These are phyloP conservation scores for Cystobasidiaceae sp. DNA, from an alignment of 1,284 basidiomycete genomes.

Conservation along the genomic window DNA sequence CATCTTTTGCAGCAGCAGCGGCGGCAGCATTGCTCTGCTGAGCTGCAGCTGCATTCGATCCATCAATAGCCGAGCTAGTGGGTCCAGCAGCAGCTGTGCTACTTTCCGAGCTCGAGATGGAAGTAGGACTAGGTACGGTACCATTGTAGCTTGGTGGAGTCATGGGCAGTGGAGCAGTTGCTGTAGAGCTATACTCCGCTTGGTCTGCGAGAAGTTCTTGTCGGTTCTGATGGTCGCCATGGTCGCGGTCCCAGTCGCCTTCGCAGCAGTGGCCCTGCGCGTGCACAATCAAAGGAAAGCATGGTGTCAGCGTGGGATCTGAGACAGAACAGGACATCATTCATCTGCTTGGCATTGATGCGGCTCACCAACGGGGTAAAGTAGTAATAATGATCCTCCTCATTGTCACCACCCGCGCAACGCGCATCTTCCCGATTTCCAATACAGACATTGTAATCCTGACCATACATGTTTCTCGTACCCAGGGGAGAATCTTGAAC, in stretches of 20 bases:
- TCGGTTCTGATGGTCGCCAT: neutral
- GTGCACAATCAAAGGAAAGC: neutral
- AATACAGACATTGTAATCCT: slow-evolving; percentile 23
- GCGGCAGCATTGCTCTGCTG: too few relatives aligned
- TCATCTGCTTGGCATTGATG: too few relatives aligned
- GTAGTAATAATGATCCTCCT: slow-evolving; percentile 27
- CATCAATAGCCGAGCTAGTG: too few relatives aligned
- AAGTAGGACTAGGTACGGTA: too few relatives aligned
- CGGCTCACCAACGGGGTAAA: slow-evolving; percentile 7
- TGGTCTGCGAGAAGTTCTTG: neutral
- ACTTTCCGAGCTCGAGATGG: too few relatives aligned
- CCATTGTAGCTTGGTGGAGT: too few relatives aligned
- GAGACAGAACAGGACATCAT: too few relatives aligned
- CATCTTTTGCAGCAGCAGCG: too few relatives aligned
- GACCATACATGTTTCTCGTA: slow-evolving; percentile 20
- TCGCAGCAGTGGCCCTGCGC: slow-evolving; percentile 7
- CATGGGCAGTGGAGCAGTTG: neutral
- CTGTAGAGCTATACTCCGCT: neutral
- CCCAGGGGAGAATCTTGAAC: neutral
- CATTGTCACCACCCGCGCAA: slow-evolving; percentile 20
- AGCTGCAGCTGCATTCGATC: too few relatives aligned
- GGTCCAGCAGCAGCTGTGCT: too few relatives aligned
- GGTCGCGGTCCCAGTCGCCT: neutral
- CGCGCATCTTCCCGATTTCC: slow-evolving; percentile 6
- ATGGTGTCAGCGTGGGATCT: neutral